These are phyloP conservation scores for Aspergillus novofumigatus DNA, from an alignment of 2,329 filamentous ascomycete species.

Conservation along the genomic window DNA sequence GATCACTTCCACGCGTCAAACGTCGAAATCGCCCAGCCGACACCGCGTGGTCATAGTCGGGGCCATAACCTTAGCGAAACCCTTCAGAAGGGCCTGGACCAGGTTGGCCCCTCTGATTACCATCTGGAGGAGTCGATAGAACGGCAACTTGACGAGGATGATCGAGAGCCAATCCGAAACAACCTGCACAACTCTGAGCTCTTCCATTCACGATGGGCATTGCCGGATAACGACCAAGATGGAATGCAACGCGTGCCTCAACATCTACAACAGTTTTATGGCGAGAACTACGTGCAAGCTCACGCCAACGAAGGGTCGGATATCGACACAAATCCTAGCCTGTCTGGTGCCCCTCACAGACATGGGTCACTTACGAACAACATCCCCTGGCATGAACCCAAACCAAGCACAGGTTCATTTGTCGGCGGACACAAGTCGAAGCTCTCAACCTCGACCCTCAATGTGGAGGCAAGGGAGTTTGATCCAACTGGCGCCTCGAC, in stretches of 20 bases:
- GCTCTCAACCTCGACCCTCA: constrained; percentile 71
- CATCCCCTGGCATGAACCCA: constrained; percentile 31
- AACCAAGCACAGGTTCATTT: constrained; percentile 31
- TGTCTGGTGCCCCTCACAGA: constrained; percentile 58
- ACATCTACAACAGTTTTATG: constrained; percentile 33
- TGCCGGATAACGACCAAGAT: constrained; percentile 28
- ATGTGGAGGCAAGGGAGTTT: constrained; percentile 86
- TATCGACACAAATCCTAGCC: constrained; percentile 70
- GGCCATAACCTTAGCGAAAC: constrained; percentile 71
- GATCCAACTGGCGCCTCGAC: constrained; percentile 55
- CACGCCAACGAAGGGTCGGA: constrained; percentile 55
- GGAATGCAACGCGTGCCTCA: constrained; percentile 21
- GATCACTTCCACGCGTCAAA: constrained; percentile 41
- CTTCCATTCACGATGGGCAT: constrained; percentile 35
- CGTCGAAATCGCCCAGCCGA: constrained; percentile 57
- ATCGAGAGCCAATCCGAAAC: constrained; percentile 38
- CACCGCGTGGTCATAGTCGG: constrained; percentile 51
- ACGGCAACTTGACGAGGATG: constrained; percentile 72
- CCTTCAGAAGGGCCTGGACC: constrained; percentile 75
- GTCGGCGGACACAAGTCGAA: constrained; percentile 61
- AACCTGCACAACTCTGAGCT: constrained; percentile 25
- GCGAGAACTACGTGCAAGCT: constrained; percentile 28
- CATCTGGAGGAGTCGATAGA: constrained; percentile 76
- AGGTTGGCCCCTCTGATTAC: constrained; percentile 66
- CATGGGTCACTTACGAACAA: constrained; percentile 26